Evolutionary conservation across 1,284 basidiomycete species (phyloP).

Genomic region (Trichosporon ovoides): DNA sequence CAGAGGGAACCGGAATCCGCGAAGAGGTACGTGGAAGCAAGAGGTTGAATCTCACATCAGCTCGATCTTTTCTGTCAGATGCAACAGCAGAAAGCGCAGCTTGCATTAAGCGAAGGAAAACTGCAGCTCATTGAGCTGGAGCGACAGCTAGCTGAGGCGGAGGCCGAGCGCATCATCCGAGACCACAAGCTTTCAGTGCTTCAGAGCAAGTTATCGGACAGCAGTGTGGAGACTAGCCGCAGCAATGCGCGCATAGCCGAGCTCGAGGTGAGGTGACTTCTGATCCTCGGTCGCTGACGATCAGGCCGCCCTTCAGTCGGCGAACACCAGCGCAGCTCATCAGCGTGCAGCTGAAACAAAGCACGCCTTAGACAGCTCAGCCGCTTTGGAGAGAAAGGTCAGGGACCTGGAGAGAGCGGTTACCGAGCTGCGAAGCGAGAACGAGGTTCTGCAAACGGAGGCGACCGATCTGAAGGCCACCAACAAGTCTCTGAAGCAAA

Average conservation of each 20-base stretch:
- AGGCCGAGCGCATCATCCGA: conserved; percentile 34
- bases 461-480: conserved; percentile 17
- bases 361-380: conserved; percentile 13
- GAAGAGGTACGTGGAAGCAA: conserved; percentile 31
- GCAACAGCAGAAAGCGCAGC: conserved; percentile 34
- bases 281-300: not conserved
- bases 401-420: conserved; percentile 27
- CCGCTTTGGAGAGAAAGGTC: conserved; percentile 12
- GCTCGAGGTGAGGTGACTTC: conserved; percentile 28
- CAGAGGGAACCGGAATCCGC: conserved; percentile 31
- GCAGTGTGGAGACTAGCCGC: conserved; percentile 26
- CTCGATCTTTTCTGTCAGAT: conserved; percentile 31
- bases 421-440: conserved; percentile 24
- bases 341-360: conserved; percentile 23
- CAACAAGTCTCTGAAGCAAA: conserved; percentile 29
- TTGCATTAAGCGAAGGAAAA: conserved; percentile 39
- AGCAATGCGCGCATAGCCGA: conserved; percentile 21
- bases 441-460: conserved; percentile 17
- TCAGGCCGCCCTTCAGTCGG: conserved; percentile 23
- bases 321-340: conserved; percentile 32
- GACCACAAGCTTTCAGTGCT: conserved; percentile 41
- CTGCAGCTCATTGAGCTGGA: conserved; percentile 38
- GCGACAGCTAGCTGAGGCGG: conserved; percentile 27
- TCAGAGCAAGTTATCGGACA: conserved; percentile 33
- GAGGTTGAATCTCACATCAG: conserved; percentile 19